phyloP scores from a whole-genome alignment of 352 stramenopile species.

The Peronosclerospora sorghi region DNA sequence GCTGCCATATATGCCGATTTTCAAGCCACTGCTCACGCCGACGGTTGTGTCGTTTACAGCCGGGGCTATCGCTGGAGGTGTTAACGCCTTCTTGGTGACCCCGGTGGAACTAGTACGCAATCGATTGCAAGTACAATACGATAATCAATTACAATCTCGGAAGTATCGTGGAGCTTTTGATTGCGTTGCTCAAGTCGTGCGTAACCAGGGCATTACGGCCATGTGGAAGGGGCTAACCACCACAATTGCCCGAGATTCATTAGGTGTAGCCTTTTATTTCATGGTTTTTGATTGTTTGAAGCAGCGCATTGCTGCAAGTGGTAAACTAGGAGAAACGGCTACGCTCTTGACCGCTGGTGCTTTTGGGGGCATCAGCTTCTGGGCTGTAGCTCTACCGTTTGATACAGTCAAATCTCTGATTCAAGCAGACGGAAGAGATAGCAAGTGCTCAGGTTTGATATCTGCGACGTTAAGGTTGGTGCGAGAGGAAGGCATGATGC shows the following conservation, averaged over 20 bases:
- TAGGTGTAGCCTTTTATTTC: slow-evolving; percentile 82
- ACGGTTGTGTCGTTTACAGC: slow-evolving; percentile 29
- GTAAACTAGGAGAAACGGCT: slow-evolving; percentile 29
- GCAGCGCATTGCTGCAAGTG: slow-evolving; percentile 15
- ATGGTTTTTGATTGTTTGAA: slow-evolving; percentile 72
- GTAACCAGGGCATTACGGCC: slow-evolving; percentile 38
- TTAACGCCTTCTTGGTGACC: slow-evolving; percentile 65
- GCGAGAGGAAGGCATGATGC: slow-evolving; percentile 38
- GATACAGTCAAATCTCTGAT: slow-evolving; percentile 81
- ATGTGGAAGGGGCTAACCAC: slow-evolving; percentile 71
- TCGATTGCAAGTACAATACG: slow-evolving; percentile 70
- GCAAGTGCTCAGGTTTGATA: slow-evolving; percentile 38
- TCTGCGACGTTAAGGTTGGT: slow-evolving; percentile 28
- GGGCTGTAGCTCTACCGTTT: slow-evolving; percentile 73
- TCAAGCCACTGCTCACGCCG: slow-evolving; percentile 33
- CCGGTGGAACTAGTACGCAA: slow-evolving; percentile 77
- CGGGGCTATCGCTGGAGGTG: slow-evolving; percentile 46
- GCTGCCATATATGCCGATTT: slow-evolving; percentile 19
- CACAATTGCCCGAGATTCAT: slow-evolving; percentile 70
- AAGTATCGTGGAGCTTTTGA: slow-evolving; percentile 45
- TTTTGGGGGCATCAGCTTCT: slow-evolving; percentile 77
- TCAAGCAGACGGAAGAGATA: slow-evolving; percentile 42
- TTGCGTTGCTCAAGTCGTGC: slow-evolving; percentile 47
- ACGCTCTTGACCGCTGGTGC: slow-evolving; percentile 56
- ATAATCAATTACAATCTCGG: slow-evolving; percentile 28